Base-by-base conservation (phyloP, 1,284 basidiomycete species). In the Leccinum pachyderme region DNA sequence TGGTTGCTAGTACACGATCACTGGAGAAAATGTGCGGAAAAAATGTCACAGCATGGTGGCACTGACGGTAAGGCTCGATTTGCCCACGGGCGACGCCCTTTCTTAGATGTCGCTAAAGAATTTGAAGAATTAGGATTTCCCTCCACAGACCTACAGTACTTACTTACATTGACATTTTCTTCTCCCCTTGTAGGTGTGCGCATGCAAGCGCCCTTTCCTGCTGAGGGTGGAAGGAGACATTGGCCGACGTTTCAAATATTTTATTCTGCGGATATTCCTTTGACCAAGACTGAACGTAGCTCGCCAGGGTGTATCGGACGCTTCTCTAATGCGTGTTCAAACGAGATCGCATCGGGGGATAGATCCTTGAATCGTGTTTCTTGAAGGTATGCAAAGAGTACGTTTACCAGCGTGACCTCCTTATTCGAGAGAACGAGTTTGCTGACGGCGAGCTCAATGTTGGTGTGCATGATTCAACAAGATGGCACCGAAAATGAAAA, bases 321-420 rank as follows among this genome's bases (percentile, higher is more conserved):
- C 48, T 63, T 54, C 27, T 58, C 46, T 43, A 54, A 22, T 7
- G 54, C 58, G 8, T 54, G 49, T 37, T 63, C 61, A 12, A 64
- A 61, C 12, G 47, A 37, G 47, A 52, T 37, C 9, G 47, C 61
- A 2, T 65, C 58, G 24, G 35, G 15, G 24, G 27, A 52, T 31
- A 51, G 24, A 11, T 47, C 33, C 2, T 50, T n/a, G 31, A 52
- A 55, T 12, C 61, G 61, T 49, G 47, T 58, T 29, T 45, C 44
- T 29, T 7, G 41, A 22, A 63, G 22, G 48, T 61, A 58, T 29
- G 48, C 60, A 27, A 31, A 54, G 24, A 61, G 37, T 24, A 33
- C 39, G 41, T 63, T 57, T 9, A 35, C 29, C 22, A 55, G 52
- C n/a, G 60, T 53, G 22, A 53, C 44, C 24, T 60, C 45, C 28